Evolutionary conservation across 495 filamentous ascomycete genomes (phyloP).

Genomic region (Penicillium dipodomyicola): DNA sequence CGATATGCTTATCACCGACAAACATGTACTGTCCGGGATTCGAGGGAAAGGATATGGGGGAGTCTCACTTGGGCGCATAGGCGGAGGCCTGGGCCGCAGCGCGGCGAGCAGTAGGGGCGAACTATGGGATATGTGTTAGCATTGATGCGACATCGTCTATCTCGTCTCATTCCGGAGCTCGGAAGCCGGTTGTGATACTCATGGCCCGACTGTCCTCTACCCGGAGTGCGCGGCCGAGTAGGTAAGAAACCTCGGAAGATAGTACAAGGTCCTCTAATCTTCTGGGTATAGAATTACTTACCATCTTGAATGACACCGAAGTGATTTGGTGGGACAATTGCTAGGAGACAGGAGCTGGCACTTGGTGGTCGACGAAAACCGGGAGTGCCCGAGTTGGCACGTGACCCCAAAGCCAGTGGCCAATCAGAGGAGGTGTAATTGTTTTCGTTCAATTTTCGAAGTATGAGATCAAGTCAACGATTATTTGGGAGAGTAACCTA

Average conservation of each 20-base stretch:
- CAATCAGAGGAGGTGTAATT: constrained; percentile 29
- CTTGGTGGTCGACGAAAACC: constrained; percentile 41
- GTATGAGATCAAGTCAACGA: neutral
- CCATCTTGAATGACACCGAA: constrained; percentile 14
- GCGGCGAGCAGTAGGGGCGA: constrained; percentile 45
- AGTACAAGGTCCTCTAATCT: neutral
- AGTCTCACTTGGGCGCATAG: constrained; percentile 45
- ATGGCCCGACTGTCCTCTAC: constrained; percentile 13
- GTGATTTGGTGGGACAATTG: constrained; percentile 31
- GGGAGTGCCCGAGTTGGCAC: constrained; percentile 28
- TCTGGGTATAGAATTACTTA: neutral
- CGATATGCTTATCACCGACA: neutral
- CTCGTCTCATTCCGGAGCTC: constrained; percentile 15
- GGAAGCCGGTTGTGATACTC: constrained; percentile 3
- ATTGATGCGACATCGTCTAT: constrained; percentile 7
- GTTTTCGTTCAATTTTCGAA: neutral
- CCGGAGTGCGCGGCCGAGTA: neutral
- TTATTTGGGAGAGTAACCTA: too few species aligned
- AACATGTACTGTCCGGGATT: neutral
- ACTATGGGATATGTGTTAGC: constrained; percentile 33
- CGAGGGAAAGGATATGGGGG: constrained; percentile 11
- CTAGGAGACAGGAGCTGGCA: constrained; percentile 30
- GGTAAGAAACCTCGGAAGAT: neutral
- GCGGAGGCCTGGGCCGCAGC: constrained; percentile 44
- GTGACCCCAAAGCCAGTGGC: constrained; percentile 13